Evolutionary conservation across 192 early-diverging fungal species (phyloP).

Genomic region (Gigaspora rosea): DNA sequence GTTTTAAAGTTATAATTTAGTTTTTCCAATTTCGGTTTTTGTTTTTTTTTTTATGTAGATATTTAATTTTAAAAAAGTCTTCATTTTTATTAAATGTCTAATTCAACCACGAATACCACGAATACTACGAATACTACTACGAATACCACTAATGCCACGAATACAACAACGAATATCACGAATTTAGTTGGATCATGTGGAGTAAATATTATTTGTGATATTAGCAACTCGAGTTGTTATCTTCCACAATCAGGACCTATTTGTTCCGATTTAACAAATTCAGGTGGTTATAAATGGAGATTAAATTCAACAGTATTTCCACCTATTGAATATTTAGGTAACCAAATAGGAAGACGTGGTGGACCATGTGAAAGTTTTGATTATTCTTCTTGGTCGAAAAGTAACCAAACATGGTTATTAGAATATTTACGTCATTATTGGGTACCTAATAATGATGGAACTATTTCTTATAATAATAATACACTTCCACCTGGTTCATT

Average conservation of each 20-base stretch:
- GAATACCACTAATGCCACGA: too few relatives aligned
- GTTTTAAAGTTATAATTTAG: too few relatives aligned
- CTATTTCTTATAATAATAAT: neutral
- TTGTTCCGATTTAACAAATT: neutral
- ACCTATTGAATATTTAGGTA: neutral
- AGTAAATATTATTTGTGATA: too few relatives aligned
- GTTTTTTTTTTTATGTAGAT: too few relatives aligned
- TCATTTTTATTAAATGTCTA: too few relatives aligned
- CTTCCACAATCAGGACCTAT: neutral
- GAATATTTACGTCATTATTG: neutral
- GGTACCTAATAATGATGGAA: neutral
- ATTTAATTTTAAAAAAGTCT: too few relatives aligned
- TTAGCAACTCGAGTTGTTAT: too few relatives aligned
- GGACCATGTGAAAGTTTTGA: neutral
- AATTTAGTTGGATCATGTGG: too few relatives aligned
- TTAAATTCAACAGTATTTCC: neutral
- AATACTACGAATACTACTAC: too few relatives aligned
- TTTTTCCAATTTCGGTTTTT: too few relatives aligned
- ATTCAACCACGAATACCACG: too few relatives aligned
- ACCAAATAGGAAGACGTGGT: neutral
- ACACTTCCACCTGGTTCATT: neutral
- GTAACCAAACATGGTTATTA: neutral
- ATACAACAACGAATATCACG: too few relatives aligned
- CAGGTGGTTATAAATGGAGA: neutral
- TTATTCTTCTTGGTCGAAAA: neutral